A percentile compares a stretch with the other conserved stretches of the same genome.
phyloP scores from a whole-genome alignment of 495 filamentous ascomycete genomes.

The Aspergillus saccharolyticus region DNA sequence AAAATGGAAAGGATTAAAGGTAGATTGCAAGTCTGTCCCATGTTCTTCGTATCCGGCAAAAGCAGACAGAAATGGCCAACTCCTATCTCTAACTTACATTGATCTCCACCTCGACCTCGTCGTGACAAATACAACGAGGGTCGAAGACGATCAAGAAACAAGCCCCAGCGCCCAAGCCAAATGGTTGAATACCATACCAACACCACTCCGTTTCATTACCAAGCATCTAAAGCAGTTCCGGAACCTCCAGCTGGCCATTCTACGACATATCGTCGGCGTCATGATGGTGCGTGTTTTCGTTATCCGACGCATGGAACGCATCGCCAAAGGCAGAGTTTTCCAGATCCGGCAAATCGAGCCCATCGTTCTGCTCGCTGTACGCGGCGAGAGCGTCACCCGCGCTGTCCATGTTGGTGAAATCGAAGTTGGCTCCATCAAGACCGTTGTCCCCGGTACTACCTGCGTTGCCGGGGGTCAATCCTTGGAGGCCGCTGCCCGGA shows the following conservation, averaged over 20 bases:
- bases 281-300: constrained; percentile 41
- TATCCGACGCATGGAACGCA: constrained; percentile 56
- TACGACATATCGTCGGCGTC: constrained; percentile 41
- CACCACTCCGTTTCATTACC: background rate
- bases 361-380: constrained; percentile 49
- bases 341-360: constrained; percentile 45
- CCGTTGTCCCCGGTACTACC: constrained; percentile 26
- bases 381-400: constrained; percentile 60
- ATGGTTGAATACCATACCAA: constrained; percentile 1
- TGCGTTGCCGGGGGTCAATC: constrained; percentile 24
- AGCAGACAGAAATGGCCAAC: background rate
- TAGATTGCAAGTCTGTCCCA: background rate
- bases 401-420: constrained; percentile 55
- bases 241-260: background rate
- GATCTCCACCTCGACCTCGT: background rate
- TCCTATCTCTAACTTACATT: background rate
- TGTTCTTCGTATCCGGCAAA: background rate
- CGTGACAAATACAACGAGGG: background rate
- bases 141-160: background rate
- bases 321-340: constrained; percentile 60
- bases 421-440: constrained; percentile 44
- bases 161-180: constrained; percentile 1
- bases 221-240: background rate
- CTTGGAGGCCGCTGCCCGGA: constrained; percentile 23
- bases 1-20: background rate